These are phyloP conservation scores for Phoma sp. DNA, from an alignment of 2,329 filamentous ascomycete species.

Conservation along the genomic window DNA sequence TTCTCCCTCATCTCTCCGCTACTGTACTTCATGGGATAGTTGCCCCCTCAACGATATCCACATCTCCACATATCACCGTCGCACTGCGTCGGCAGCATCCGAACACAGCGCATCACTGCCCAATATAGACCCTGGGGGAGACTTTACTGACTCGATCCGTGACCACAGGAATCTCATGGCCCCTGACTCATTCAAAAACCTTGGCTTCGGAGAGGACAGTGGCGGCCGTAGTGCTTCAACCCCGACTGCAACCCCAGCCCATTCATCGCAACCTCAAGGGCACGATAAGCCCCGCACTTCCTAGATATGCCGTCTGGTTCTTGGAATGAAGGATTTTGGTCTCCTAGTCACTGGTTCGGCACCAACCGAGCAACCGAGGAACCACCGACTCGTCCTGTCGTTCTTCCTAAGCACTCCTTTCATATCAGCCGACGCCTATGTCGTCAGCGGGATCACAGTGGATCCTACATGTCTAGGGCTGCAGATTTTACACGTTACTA, in stretches of 20 bases:
- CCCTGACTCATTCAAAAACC: slow-evolving; percentile 90
- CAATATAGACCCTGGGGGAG: slow-evolving; percentile 14
- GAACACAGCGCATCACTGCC: slow-evolving; percentile 22
- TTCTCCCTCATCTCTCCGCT: slow-evolving; percentile 21
- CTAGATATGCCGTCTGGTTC: slow-evolving; percentile 22
- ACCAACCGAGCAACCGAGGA: slow-evolving; percentile 41
- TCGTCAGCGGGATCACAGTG: slow-evolving; percentile 2
- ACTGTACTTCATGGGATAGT: slow-evolving; percentile 19
- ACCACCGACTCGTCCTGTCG: slow-evolving; percentile 12
- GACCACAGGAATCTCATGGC: slow-evolving; percentile 83
- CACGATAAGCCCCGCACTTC: slow-evolving; percentile 34
- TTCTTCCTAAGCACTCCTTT: slow-evolving; percentile 13
- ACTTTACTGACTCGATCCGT: slow-evolving; percentile 29
- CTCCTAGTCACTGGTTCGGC: slow-evolving; percentile 33
- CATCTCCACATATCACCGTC: slow-evolving; percentile 29
- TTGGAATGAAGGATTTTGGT: slow-evolving; percentile 31
- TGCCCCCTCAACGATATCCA: slow-evolving; percentile 22
- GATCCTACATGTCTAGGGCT: slow-evolving; percentile 13
- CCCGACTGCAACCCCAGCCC: slow-evolving; percentile 38
- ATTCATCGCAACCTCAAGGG: slow-evolving; percentile 30
- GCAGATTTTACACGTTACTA: slow-evolving; percentile 39
- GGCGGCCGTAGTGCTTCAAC: slow-evolving; percentile 21
- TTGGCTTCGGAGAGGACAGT: slow-evolving; percentile 75
- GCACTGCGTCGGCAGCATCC: slow-evolving; percentile 35
- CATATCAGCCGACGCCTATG: slow-evolving; percentile 15